Evolutionary conservation across 129 eudicot species (phyloP).

Genomic region (Oenanthe sinensis): DNA sequence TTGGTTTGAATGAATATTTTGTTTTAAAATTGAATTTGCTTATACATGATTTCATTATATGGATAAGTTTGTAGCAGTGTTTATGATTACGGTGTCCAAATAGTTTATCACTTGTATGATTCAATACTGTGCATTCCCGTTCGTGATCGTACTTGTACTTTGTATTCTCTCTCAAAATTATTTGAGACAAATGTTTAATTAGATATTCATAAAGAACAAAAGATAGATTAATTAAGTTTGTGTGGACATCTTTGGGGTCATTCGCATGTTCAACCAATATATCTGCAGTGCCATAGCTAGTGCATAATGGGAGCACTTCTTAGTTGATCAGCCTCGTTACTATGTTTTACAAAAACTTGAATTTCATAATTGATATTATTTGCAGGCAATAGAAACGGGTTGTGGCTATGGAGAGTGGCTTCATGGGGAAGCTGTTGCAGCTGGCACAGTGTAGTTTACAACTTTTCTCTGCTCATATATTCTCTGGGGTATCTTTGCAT

Average conservation of each 20-base stretch:
- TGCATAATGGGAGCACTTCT: neutral
- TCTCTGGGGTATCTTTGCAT: neutral
- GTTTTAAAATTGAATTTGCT: neutral
- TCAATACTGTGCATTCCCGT: neutral
- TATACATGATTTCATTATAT: neutral
- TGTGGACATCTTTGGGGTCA: neutral
- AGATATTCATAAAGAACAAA: neutral
- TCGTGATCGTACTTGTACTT: neutral
- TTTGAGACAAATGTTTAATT: neutral
- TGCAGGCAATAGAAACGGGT: slow-evolving; percentile 95
- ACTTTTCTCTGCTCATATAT: neutral
- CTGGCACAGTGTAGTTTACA: slow-evolving; percentile 62
- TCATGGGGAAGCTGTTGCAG: slow-evolving; percentile 99
- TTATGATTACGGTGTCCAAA: neutral
- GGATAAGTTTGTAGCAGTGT: neutral
- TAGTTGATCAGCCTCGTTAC: neutral
- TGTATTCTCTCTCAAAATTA: neutral
- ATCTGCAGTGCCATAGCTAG: neutral
- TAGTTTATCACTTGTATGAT: neutral
- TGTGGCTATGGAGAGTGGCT: slow-evolving; percentile 96
- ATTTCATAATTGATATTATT: neutral
- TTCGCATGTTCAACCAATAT: neutral
- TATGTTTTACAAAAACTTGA: neutral
- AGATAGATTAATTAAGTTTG: neutral
- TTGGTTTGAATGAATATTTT: neutral